phyloP scores from a whole-genome alignment of 179 eudicot genomes.

The Camellia oleifera region DNA sequence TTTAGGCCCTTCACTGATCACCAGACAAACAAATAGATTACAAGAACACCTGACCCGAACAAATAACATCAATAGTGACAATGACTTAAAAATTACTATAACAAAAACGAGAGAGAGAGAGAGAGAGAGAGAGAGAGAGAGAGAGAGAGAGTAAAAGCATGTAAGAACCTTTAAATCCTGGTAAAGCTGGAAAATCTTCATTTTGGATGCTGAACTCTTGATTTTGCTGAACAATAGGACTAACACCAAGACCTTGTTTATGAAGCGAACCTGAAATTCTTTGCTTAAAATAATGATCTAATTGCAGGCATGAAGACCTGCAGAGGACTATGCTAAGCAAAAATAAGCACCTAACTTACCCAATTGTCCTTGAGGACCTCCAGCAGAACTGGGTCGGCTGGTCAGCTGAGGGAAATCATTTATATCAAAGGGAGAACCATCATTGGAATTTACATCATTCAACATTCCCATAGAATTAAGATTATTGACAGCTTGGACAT shows the following conservation, averaged over 20 bases:
- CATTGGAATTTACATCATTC: slow-evolving; percentile 74
- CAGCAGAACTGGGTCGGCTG: slow-evolving; percentile 92
- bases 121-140: neutral
- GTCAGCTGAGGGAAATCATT: slow-evolving; percentile 94
- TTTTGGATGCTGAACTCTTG: slow-evolving; percentile 98
- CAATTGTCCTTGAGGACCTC: slow-evolving; percentile 95
- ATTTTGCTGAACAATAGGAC: slow-evolving; percentile 92
- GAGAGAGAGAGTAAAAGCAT: neutral
- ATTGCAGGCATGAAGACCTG: slow-evolving; percentile 18
- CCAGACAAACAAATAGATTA: neutral
- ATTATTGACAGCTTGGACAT: slow-evolving; percentile 74
- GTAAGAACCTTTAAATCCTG: slow-evolving; percentile 85
- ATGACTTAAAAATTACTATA: neutral
- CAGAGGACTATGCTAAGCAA: neutral
- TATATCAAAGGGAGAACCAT: slow-evolving; percentile 80
- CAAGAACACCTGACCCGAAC: neutral
- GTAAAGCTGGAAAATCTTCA: slow-evolving; percentile 98
- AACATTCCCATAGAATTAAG: slow-evolving; percentile 81
- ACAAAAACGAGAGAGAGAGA: neutral
- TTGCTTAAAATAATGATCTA: slow-evolving; percentile 10
- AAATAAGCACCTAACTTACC: slow-evolving; percentile 34
- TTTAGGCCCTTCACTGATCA: neutral
- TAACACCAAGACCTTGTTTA: slow-evolving; percentile 85
- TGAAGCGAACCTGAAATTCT: slow-evolving; percentile 69
- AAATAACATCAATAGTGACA: neutral